Percentiles rank a stretch among this genome's conserved stretches.
Evolutionary conservation across 1,284 basidiomycete species (phyloP).

Genomic region (Cerioporus squamosus): DNA sequence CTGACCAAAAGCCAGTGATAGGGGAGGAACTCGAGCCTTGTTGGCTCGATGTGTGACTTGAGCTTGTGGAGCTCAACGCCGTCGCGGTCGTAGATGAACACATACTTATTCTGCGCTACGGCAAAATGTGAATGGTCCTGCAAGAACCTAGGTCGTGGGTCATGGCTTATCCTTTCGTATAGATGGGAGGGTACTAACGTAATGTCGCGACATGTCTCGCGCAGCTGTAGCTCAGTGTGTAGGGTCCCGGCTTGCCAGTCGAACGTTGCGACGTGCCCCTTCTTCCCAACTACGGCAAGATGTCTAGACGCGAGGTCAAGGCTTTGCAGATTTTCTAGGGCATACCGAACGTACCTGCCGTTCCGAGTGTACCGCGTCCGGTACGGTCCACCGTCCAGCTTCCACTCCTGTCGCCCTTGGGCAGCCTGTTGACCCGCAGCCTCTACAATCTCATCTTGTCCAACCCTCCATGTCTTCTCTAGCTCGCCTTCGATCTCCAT

Average conservation of each 20-base stretch:
- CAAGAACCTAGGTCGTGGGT: constrained; percentile 67
- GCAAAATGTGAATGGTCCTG: constrained; percentile 94
- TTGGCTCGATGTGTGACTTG: constrained; percentile 88
- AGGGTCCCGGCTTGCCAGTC: constrained; percentile 92
- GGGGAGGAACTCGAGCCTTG: constrained; percentile 90
- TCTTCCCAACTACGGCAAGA: constrained; percentile 81
- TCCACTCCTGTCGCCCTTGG: constrained; percentile 79
- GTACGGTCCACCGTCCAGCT: constrained; percentile 89
- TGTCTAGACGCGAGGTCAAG: constrained; percentile 53
- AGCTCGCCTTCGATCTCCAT: constrained; percentile 78
- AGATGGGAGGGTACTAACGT: constrained; percentile 56
- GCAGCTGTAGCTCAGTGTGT: constrained; percentile 87
- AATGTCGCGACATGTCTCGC: constrained; percentile 90
- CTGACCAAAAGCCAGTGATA: constrained; percentile 95
- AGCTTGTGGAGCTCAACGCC: constrained; percentile 93
- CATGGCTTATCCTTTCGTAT: background rate
- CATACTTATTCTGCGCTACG: constrained; percentile 96
- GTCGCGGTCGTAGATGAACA: constrained; percentile 94
- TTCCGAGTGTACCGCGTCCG: constrained; percentile 86
- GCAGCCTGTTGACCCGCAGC: constrained; percentile 77
- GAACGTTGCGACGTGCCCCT: constrained; percentile 93
- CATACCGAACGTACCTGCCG: constrained; percentile 66
- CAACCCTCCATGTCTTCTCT: constrained; percentile 90
- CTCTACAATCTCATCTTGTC: constrained; percentile 78
- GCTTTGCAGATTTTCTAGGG: background rate